phyloP scores from a whole-genome alignment of 1,139 yeast species.

The Spathaspora sp. region DNA sequence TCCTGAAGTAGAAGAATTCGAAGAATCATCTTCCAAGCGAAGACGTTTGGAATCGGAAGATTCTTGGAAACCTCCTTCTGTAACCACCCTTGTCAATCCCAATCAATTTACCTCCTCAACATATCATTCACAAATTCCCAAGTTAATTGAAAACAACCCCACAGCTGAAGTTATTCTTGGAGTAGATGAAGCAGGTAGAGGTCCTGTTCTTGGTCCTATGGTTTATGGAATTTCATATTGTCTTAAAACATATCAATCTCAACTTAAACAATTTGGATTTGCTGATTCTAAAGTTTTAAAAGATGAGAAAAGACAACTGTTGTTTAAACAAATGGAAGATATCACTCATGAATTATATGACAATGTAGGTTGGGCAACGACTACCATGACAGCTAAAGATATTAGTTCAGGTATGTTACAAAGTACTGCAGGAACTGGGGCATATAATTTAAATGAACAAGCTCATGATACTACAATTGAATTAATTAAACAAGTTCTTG shows the following conservation, averaged over 20 bases:
- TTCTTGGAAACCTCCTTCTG: slow-evolving; percentile 30
- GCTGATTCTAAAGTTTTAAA: slow-evolving; percentile 90
- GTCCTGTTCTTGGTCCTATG: slow-evolving; percentile 97
- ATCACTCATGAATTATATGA: slow-evolving; percentile 42
- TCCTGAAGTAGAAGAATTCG: neutral
- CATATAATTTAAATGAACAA: slow-evolving; percentile 86
- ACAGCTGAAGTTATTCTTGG: slow-evolving; percentile 57
- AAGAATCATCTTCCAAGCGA: neutral
- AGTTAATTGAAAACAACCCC: slow-evolving; percentile 16
- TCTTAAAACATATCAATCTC: slow-evolving; percentile 49
- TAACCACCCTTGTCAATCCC: slow-evolving; percentile 23
- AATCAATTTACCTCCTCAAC: slow-evolving; percentile 33
- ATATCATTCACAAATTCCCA: slow-evolving; percentile 34
- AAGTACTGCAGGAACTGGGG: slow-evolving; percentile 47
- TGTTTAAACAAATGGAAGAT: slow-evolving; percentile 60
- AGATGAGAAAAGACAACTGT: slow-evolving; percentile 62
- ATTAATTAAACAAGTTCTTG: slow-evolving; percentile 61
- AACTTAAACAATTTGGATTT: slow-evolving; percentile 64
- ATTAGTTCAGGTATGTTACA: slow-evolving; percentile 87
- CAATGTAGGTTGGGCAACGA: slow-evolving; percentile 85
- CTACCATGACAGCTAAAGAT: slow-evolving; percentile 82
- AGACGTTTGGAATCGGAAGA: neutral
- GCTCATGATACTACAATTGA: slow-evolving; percentile 93
- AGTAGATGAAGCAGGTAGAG: slow-evolving; percentile 98
- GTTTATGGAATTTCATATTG: slow-evolving; percentile 90